Evolutionary conservation across 495 filamentous ascomycete genomes (phyloP).

Genomic region (Ramalina peruviana): DNA sequence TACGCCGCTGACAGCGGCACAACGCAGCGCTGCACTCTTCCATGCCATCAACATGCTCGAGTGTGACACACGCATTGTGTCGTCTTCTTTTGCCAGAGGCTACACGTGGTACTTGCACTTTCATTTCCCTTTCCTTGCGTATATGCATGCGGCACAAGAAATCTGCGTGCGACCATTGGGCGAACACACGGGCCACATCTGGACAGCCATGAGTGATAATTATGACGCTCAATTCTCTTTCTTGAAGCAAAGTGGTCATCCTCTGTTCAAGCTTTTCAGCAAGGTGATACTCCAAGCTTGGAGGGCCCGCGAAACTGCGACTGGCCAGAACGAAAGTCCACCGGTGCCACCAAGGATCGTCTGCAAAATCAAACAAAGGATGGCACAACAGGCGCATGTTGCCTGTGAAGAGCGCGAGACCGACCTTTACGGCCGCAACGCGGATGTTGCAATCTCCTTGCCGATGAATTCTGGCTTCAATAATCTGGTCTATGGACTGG

Average conservation of each 20-base stretch:
- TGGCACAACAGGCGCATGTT: conserved; percentile 10
- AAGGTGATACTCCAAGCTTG: conserved; percentile 34
- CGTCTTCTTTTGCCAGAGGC: conserved; percentile 29
- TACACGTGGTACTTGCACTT: conserved; percentile 31
- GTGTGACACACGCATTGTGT: conserved; percentile 35
- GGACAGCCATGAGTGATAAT: conserved; percentile 38
- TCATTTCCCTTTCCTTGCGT: conserved; percentile 41
- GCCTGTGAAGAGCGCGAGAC: not conserved
- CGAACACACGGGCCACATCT: conserved; percentile 23
- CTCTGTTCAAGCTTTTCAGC: conserved; percentile 29
- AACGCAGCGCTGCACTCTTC: conserved; percentile 24
- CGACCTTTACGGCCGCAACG: conserved; percentile 8
- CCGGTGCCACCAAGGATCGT: conserved; percentile 28
- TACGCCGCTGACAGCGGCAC: conserved; percentile 15
- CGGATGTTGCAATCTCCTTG: conserved; percentile 13
- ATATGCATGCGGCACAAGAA: conserved; percentile 34
- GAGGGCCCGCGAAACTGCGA: conserved; percentile 21
- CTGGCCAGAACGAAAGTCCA: conserved; percentile 12
- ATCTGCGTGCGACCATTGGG: conserved; percentile 25
- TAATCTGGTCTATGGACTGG: conserved; percentile 1
- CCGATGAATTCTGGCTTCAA: conserved; percentile 7
- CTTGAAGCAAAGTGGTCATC: not conserved
- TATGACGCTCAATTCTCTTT: conserved; percentile 28
- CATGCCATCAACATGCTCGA: conserved; percentile 32
- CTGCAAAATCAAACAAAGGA: conserved; percentile 18